These are phyloP conservation scores for Agaricus sinodeliciosus DNA, from an alignment of 768 basidiomycete genomes.

Conservation along the genomic window DNA sequence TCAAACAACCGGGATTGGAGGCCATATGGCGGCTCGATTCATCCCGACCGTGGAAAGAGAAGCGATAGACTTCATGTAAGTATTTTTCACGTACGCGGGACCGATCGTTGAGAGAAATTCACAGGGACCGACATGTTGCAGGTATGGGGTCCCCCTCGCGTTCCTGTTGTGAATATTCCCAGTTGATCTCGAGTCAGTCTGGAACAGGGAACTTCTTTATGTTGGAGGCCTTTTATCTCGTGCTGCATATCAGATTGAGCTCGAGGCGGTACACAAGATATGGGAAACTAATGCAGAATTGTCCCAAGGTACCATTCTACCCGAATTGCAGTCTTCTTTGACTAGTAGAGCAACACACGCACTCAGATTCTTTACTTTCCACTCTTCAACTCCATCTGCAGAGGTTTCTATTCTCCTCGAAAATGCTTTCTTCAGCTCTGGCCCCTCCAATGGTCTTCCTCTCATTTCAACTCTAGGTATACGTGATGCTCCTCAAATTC, in stretches of 20 bases:
- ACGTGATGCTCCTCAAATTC: slow-evolving; percentile 55
- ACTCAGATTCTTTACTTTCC: slow-evolving; percentile 86
- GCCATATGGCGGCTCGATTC: slow-evolving; percentile 70
- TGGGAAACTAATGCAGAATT: slow-evolving; percentile 48
- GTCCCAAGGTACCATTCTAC: slow-evolving; percentile 23
- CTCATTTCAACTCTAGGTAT: slow-evolving; percentile 76
- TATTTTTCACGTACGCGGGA: slow-evolving; percentile 1
- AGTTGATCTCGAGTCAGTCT: slow-evolving; percentile 37
- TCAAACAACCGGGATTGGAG: slow-evolving; percentile 81
- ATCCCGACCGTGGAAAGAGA: slow-evolving; percentile 97
- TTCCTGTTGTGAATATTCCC: slow-evolving; percentile 1
- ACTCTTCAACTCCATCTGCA: slow-evolving; percentile 78
- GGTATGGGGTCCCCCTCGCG: slow-evolving; percentile 33
- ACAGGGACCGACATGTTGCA: slow-evolving; percentile 76
- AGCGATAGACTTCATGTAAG: slow-evolving; percentile 82
- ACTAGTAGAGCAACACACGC: slow-evolving; percentile 65
- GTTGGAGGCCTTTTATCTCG: slow-evolving; percentile 81
- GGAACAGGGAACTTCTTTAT: slow-evolving; percentile 87
- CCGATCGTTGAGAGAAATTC: not conserved
- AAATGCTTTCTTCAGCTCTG: slow-evolving; percentile 71
- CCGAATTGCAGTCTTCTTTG: slow-evolving; percentile 38
- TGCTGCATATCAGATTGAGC: slow-evolving; percentile 79
- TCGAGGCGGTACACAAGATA: slow-evolving; percentile 48
- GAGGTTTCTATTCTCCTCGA: slow-evolving; percentile 71
- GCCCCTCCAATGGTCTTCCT: slow-evolving; percentile 43